These are phyloP conservation scores for Tuber magnatum DNA, from an alignment of 495 filamentous ascomycete species.

Conservation along the genomic window DNA sequence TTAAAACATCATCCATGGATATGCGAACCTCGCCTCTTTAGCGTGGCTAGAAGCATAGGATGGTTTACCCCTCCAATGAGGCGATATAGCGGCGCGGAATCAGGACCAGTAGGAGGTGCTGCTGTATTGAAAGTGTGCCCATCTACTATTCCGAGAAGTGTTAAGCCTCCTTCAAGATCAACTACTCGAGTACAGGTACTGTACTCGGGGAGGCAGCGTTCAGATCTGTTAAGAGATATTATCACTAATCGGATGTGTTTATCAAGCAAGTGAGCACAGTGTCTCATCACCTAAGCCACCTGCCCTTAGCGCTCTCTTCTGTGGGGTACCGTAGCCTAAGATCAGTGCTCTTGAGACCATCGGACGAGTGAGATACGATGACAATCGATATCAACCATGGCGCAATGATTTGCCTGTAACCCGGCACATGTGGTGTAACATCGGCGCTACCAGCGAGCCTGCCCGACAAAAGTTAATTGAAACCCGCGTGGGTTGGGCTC, in stretches of 20 bases:
- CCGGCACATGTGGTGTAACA: background rate
- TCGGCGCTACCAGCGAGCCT: too few species aligned
- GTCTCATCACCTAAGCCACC: background rate
- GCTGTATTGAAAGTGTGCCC: too few species aligned
- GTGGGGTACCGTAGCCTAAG: background rate
- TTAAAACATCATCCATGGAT: too few species aligned
- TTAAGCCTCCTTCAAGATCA: background rate
- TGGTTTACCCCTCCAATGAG: too few species aligned
- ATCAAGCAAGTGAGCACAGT: background rate
- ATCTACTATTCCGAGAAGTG: background rate
- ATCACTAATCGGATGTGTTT: background rate
- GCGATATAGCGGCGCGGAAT: too few species aligned
- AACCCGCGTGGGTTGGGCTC: too few species aligned
- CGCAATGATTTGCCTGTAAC: background rate
- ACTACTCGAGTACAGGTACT: too few species aligned
- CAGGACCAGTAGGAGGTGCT: too few species aligned
- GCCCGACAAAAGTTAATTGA: too few species aligned
- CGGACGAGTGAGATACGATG: background rate
- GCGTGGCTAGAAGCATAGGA: too few species aligned
- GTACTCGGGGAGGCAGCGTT: background rate
- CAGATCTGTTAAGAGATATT: background rate
- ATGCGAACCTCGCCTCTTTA: too few species aligned
- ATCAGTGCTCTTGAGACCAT: background rate
- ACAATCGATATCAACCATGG: background rate
- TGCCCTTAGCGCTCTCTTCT: background rate